phyloP scores from a whole-genome alignment of 306 rosid genomes.

The Begonia masoniana region DNA sequence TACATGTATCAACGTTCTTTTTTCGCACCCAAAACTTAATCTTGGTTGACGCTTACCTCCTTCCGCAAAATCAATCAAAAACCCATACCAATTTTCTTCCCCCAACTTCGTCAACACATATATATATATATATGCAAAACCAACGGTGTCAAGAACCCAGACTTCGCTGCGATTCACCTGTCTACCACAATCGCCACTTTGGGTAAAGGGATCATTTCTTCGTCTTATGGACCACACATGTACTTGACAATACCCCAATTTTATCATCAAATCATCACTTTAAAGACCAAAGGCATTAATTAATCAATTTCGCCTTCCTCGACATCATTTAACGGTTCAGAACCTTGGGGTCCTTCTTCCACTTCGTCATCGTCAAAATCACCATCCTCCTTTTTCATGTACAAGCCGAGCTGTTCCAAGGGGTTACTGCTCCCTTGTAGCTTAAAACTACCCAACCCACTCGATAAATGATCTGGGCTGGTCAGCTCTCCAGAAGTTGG shows the following conservation, averaged over 20 bases:
- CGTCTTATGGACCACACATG: no score
- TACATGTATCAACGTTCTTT: no score
- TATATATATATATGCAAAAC: background rate
- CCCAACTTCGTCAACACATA: no score
- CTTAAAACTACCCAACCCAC: constrained; percentile 50
- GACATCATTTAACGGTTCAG: constrained; percentile 39
- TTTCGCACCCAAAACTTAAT: no score
- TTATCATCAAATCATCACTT: no score
- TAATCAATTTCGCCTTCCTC: constrained; percentile 82
- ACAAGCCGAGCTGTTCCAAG: constrained; percentile 67
- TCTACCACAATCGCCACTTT: no score
- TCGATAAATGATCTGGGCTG: constrained; percentile 34
- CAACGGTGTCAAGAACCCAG: background rate
- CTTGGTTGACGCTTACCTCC: no score
- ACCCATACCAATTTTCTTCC: no score
- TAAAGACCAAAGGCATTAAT: constrained; percentile 1
- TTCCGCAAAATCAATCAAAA: no score
- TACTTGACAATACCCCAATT: no score
- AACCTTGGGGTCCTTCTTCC: constrained; percentile 15
- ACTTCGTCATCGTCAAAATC: constrained; percentile 68
- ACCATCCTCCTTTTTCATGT: constrained; percentile 65
- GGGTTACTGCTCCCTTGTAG: constrained; percentile 56
- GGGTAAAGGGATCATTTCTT: no score
- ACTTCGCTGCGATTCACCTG: no score
- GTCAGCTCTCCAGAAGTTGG: constrained; percentile 48